phyloP scores from a whole-genome alignment of 208 protist species.

The Acanthamoeba lenticulata region DNA sequence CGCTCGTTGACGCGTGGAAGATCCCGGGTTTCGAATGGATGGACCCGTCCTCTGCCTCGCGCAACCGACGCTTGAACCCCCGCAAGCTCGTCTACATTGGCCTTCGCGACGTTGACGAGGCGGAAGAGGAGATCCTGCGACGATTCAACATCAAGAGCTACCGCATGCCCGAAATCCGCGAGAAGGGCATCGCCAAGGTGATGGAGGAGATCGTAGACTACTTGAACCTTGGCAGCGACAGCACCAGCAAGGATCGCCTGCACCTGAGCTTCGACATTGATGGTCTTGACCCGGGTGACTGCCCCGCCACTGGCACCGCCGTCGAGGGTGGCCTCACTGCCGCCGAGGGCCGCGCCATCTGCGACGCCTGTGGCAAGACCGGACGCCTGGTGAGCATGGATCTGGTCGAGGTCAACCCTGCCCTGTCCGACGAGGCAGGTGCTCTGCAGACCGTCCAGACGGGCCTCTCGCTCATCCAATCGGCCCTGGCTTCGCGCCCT shows the following conservation, averaged over 20 bases:
- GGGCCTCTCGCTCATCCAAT: conserved; percentile 82
- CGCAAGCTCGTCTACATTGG: conserved; percentile 86
- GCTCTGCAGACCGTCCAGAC: conserved; percentile 79
- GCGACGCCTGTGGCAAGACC: conserved; percentile 79
- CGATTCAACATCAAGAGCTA: conserved; percentile 79
- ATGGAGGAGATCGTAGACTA: conserved; percentile 84
- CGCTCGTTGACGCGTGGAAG: conserved; percentile 83
- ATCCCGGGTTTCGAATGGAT: conserved; percentile 78
- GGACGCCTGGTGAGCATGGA: conserved; percentile 83
- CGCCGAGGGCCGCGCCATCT: conserved; percentile 82
- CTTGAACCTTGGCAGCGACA: conserved; percentile 71
- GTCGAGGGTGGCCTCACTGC: conserved; percentile 83
- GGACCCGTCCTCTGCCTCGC: conserved; percentile 15
- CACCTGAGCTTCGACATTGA: conserved; percentile 88
- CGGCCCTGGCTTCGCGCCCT: conserved; percentile 66
- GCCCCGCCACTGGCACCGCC: conserved; percentile 85
- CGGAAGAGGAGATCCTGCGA: conserved; percentile 83
- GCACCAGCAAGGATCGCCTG: conserved; percentile 78
- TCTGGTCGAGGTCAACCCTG: conserved; percentile 87
- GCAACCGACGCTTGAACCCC: conserved; percentile 79
- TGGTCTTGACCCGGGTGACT: conserved; percentile 84
- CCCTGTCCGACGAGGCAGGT: conserved; percentile 76
- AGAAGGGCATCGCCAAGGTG: conserved; percentile 83
- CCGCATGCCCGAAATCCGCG: not conserved
- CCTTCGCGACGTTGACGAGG: conserved; percentile 86